phyloP scores from a whole-genome alignment of 495 filamentous ascomycete genomes.

The Bombardia bombarda region DNA sequence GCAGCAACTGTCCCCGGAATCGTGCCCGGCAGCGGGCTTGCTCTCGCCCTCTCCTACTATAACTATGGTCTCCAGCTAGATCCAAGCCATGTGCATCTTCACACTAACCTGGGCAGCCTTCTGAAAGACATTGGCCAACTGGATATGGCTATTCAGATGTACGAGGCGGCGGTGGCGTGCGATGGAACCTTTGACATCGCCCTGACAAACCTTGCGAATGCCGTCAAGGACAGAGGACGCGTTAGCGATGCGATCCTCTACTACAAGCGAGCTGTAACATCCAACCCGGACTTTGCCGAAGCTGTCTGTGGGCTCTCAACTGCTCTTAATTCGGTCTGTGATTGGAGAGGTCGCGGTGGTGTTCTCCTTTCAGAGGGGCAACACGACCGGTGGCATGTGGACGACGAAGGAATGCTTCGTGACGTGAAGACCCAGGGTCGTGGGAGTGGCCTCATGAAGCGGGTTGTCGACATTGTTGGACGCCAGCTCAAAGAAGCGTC shows the following conservation, averaged over 20 bases:
- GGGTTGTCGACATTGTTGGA: slow-evolving; percentile 90
- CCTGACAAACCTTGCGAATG: slow-evolving; percentile 93
- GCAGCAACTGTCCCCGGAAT: slow-evolving; percentile 66
- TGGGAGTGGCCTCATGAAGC: slow-evolving; percentile 80
- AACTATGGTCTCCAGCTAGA: slow-evolving; percentile 87
- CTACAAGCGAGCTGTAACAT: slow-evolving; percentile 81
- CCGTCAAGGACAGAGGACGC: slow-evolving; percentile 91
- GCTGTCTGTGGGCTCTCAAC: slow-evolving; percentile 95
- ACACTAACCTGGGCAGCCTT: slow-evolving; percentile 92
- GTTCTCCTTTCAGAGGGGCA: slow-evolving; percentile 61
- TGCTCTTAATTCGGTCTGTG: slow-evolving; percentile 93
- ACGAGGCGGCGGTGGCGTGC: slow-evolving; percentile 86
- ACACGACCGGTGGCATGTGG: slow-evolving; percentile 91
- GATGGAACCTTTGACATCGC: slow-evolving; percentile 95
- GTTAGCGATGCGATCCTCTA: slow-evolving; percentile 88
- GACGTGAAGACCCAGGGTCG: slow-evolving; percentile 56
- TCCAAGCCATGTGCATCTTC: slow-evolving; percentile 88
- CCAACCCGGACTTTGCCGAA: slow-evolving; percentile 94
- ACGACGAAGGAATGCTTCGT: slow-evolving; percentile 73
- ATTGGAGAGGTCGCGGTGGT: slow-evolving; percentile 87
- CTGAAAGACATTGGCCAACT: slow-evolving; percentile 96
- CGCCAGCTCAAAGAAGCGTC: slow-evolving; percentile 85
- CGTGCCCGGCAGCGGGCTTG: slow-evolving; percentile 75
- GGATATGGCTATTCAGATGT: slow-evolving; percentile 89
- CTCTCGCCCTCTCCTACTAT: slow-evolving; percentile 88